Conservation (phyloP, 2,329 filamentous ascomycete genomes). For the Hymenoscyphus fraxineus region DNA sequence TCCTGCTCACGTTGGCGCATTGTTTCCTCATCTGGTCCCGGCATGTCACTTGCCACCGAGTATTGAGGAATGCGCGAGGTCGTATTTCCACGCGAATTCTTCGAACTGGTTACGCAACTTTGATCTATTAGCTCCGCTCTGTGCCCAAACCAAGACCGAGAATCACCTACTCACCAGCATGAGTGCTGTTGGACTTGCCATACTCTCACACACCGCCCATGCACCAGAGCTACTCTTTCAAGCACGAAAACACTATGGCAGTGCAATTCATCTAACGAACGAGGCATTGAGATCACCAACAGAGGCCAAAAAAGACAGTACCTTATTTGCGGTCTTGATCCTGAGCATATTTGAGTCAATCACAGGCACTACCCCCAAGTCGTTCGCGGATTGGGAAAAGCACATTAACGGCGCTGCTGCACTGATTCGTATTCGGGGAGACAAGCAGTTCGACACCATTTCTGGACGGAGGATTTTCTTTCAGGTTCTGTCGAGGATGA, state of each 20-base stretch:
- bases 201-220: conserved; percentile 40
- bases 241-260: conserved; percentile 47
- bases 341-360: conserved; percentile 52
- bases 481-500: conserved; percentile 48
- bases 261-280: conserved; percentile 47
- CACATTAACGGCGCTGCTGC: conserved; percentile 52
- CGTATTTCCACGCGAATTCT: conserved; percentile 51
- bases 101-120: conserved; percentile 38
- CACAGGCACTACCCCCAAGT: conserved; percentile 43
- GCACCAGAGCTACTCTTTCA: conserved; percentile 41
- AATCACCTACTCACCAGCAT: conserved; percentile 32
- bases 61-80: conserved; percentile 1
- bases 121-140: conserved; percentile 13
- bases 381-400: conserved; percentile 49
- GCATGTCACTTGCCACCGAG: background rate
- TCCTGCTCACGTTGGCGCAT: background rate
- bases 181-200: conserved; percentile 49
- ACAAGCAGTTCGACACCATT: conserved; percentile 43
- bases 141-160: conserved; percentile 9
- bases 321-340: conserved; percentile 50
- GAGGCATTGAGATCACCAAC: conserved; percentile 43
- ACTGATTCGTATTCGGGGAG: conserved; percentile 46
- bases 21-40: background rate
- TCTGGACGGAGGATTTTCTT: conserved; percentile 50
- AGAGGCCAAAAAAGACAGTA: conserved; percentile 48